These are phyloP conservation scores for Alternaria triticina DNA, from an alignment of 2,329 filamentous ascomycete species.

Conservation along the genomic window DNA sequence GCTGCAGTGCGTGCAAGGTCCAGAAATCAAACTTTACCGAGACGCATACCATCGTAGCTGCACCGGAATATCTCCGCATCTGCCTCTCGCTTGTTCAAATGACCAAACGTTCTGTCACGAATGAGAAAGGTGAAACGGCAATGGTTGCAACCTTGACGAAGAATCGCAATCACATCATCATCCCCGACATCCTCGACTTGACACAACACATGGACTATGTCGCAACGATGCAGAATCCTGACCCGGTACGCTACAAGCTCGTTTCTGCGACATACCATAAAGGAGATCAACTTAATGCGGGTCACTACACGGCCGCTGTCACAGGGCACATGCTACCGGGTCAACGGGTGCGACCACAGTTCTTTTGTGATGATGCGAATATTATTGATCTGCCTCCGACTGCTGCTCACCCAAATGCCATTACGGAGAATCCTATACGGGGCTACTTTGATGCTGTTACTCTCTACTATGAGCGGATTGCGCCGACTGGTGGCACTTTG, in stretches of 20 bases:
- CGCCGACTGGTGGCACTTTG: neutral
- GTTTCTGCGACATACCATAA: neutral
- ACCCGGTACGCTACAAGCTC: neutral
- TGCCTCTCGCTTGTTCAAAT: neutral
- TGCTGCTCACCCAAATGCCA: neutral
- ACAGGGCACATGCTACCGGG: neutral
- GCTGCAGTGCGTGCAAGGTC: too few relatives aligned
- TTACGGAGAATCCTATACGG: neutral
- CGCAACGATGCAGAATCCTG: neutral
- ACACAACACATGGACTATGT: neutral
- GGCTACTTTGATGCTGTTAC: neutral
- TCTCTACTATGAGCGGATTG: neutral
- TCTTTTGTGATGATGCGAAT: neutral
- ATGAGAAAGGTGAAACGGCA: neutral
- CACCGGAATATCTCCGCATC: conserved; percentile 1
- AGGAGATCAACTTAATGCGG: neutral
- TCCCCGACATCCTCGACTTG: neutral
- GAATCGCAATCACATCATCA: neutral
- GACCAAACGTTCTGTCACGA: too few relatives aligned
- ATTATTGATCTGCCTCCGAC: neutral
- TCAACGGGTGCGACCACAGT: neutral
- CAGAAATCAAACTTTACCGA: neutral
- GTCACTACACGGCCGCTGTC: neutral
- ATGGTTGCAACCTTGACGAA: neutral
- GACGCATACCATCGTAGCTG: neutral